Evolutionary conservation across 2,329 filamentous ascomycete genomes (phyloP), one percentile per base, ranked within the genome.

Genomic region (Fusarium scirpi): DNA sequence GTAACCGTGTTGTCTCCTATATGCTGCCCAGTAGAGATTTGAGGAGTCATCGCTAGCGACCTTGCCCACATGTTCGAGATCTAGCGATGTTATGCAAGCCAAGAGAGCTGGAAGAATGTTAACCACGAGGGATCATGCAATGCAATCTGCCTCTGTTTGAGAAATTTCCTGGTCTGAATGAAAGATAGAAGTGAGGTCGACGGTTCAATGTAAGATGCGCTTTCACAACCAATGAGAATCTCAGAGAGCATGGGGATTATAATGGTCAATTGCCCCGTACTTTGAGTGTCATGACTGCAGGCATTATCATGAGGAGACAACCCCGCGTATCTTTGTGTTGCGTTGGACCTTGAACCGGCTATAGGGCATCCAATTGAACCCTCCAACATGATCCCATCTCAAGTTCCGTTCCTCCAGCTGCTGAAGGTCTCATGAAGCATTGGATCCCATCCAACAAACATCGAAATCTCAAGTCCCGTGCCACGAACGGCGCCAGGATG

Each of bases 391-490:
- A 56, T 44, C 43, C 53, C 65, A 22, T 47, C 25, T 49, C 46
- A 58, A 25, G 52, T 51, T 70, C 67, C 61, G 52, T 58, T 68
- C 59, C 69, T 61, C 61, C 58, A 62, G 60, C 46, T 51, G 27
- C 24, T 60, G 52, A 58, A n/a, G 20, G 46, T 60, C 54, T 45
- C 63, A 57, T 49, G 46, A 58, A 63, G 49, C 54, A 58, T 49
- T 34, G 29, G 47, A 61, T 65, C 56, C 54, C 56, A 69, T 66
- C 56, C 58, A 71, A 65, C 61, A 71, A 46, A 62, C 58, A 54
- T 48, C 47, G 45, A 52, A 74, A 70, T 64, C 73, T 47, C 71
- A 69, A 68, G 73, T 70, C 70, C 69, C 73, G 63, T 74, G 70
- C 65, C 67, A 71, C 53, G 49, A 59, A 67, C 56, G 61, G 69